phyloP scores from a whole-genome alignment of 306 rosid genomes.

The Begonia loranthoides region DNA sequence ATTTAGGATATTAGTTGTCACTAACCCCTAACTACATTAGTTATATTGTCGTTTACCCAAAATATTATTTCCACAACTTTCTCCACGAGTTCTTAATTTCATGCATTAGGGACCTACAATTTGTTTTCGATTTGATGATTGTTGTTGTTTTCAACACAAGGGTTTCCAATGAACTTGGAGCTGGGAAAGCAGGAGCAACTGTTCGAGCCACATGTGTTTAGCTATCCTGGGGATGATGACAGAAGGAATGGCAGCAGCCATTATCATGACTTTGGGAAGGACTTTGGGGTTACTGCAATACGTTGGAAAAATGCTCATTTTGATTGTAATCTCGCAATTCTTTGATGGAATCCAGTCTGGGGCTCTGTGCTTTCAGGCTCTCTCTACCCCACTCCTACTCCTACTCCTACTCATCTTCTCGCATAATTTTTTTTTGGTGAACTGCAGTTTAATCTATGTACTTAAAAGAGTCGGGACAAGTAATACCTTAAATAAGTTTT shows the following conservation, averaged over 20 bases:
- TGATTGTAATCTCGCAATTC: constrained; percentile 26
- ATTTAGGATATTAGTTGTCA: neutral
- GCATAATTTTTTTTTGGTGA: too few species aligned
- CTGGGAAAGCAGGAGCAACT: constrained; percentile 19
- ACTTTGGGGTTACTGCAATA: constrained; percentile 31
- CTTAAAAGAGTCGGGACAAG: too few species aligned
- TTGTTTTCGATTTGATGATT: too few species aligned
- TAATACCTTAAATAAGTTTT: neutral
- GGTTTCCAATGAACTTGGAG: constrained; percentile 37
- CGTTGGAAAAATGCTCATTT: constrained; percentile 20
- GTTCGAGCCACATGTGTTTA: constrained; percentile 17
- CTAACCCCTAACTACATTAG: neutral
- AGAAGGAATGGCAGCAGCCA: constrained; percentile 14
- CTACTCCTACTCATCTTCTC: neutral
- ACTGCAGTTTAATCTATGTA: too few species aligned
- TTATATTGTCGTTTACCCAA: neutral
- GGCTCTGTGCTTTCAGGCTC: constrained; percentile 28
- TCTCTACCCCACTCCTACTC: neutral
- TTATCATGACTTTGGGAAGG: constrained; percentile 20
- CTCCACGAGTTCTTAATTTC: too few species aligned
- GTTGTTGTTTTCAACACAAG: constrained; percentile 15
- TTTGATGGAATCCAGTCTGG: constrained; percentile 33
- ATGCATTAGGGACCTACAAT: too few species aligned
- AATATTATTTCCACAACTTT: neutral
- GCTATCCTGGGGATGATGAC: constrained; percentile 13